Percentiles rank a stretch among this genome's conserved stretches.
Evolutionary conservation across 2,329 filamentous ascomycete genomes (phyloP).

Genomic region (Cyphellophora europaea): DNA sequence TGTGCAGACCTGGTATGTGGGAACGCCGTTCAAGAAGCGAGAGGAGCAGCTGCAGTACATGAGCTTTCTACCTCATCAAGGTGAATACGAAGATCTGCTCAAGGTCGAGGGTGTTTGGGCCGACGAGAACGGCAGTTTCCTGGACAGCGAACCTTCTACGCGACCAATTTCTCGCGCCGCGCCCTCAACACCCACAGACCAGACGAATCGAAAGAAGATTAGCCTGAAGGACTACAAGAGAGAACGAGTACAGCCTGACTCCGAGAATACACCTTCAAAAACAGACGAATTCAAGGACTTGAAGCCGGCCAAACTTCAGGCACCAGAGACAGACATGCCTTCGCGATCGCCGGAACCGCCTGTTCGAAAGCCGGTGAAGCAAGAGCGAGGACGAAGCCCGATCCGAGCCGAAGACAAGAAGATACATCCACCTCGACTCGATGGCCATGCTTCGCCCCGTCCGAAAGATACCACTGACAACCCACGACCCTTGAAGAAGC

Average conservation of each 20-base stretch:
- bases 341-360: slow-evolving; percentile 2
- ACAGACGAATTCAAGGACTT: background rate
- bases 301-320: background rate
- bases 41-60: slow-evolving; percentile 55
- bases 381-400: slow-evolving; percentile 3
- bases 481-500: slow-evolving; percentile 15
- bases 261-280: background rate
- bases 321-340: slow-evolving; percentile 21
- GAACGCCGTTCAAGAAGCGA: slow-evolving; percentile 42
- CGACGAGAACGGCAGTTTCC: slow-evolving; percentile 34
- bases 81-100: slow-evolving; percentile 41
- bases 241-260: slow-evolving; percentile 18
- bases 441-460: background rate
- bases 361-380: background rate
- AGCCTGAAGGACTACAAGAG: slow-evolving; percentile 53
- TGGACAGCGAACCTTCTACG: slow-evolving; percentile 32
- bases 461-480: background rate
- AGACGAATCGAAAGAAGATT: slow-evolving; percentile 50
- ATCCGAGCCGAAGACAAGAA: slow-evolving; percentile 2
- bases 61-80: slow-evolving; percentile 51
- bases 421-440: background rate
- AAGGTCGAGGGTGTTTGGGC: slow-evolving; percentile 44
- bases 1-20: slow-evolving; percentile 37
- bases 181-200: slow-evolving; percentile 29
- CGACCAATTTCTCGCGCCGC: slow-evolving; percentile 25